A percentile compares a stretch with the other conserved stretches of the same genome.
phyloP scores from a whole-genome alignment of 2,329 filamentous ascomycete species.

The Beauveria scarabaeidicola region DNA sequence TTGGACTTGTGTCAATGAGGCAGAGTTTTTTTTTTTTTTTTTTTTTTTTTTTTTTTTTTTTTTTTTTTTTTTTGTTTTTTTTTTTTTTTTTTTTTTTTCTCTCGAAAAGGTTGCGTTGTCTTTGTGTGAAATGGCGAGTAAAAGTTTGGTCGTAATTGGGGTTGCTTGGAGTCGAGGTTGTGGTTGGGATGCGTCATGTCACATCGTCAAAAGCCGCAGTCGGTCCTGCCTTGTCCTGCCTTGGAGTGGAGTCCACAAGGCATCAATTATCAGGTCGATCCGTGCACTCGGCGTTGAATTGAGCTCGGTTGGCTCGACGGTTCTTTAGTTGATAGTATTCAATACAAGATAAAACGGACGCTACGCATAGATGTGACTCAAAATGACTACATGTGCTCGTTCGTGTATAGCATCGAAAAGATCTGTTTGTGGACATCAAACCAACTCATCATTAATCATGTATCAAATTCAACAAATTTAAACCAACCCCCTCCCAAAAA shows the following conservation, averaged over 20 bases:
- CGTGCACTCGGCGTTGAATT: background rate
- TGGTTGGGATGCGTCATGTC: constrained; percentile 12
- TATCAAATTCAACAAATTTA: background rate
- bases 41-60: too few species aligned
- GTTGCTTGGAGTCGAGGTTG: constrained; percentile 13
- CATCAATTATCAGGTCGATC: background rate
- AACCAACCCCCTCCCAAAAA: too few species aligned
- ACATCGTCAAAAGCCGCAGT: background rate
- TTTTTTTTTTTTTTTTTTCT: too few species aligned
- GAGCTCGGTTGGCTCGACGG: too few species aligned
- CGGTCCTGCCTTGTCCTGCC: background rate
- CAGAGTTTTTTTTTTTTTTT: too few species aligned
- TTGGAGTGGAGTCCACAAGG: constrained; percentile 3
- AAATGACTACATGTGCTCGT: background rate
- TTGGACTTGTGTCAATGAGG: background rate
- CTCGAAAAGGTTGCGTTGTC: too few species aligned
- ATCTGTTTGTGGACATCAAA: background rate
- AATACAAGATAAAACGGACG: background rate
- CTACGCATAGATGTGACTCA: constrained; percentile 2
- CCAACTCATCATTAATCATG: background rate
- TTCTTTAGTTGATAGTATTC: background rate
- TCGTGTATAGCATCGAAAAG: background rate
- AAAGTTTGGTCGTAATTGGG: background rate
- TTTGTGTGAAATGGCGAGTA: background rate
- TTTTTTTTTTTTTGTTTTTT: too few species aligned